Evolutionary conservation across 1,284 basidiomycete species (phyloP).

Genomic region (Cystobasidiaceae sp.): DNA sequence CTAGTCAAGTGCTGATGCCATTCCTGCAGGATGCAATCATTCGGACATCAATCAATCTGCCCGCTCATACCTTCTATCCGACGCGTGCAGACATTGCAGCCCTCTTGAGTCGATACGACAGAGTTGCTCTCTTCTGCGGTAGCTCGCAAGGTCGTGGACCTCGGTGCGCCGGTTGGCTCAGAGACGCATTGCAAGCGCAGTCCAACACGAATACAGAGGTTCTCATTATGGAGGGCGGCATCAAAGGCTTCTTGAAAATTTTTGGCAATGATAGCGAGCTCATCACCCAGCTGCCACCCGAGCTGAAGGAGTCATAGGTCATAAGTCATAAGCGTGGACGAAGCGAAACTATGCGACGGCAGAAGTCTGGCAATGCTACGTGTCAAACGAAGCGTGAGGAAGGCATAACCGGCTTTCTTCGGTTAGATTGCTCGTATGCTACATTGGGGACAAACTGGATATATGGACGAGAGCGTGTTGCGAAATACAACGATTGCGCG

Average conservation of each 20-base stretch:
- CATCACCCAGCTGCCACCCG: slow-evolving; percentile 63
- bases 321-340: no score
- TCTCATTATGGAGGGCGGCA: slow-evolving; percentile 16
- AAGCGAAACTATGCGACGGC: no score
- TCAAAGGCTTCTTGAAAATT: slow-evolving; percentile 13
- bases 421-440: no score
- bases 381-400: no score
- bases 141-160: slow-evolving; percentile 29
- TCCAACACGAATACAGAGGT: background rate
- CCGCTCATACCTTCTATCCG: slow-evolving; percentile 22
- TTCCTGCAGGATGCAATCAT: slow-evolving; percentile 8
- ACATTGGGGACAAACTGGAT: no score
- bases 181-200: background rate
- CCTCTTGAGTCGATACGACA: background rate
- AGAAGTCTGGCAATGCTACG: no score
- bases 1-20: background rate
- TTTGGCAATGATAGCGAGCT: slow-evolving; percentile 42
- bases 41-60: slow-evolving; percentile 16
- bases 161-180: slow-evolving; percentile 24
- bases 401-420: no score
- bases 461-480: no score
- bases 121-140: slow-evolving; percentile 13
- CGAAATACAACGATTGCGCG: no score
- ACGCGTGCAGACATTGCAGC: background rate
- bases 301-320: slow-evolving; percentile 74